Evolutionary conservation across 441 rosid species (phyloP).

Genomic region (Brassica hybrid): DNA sequence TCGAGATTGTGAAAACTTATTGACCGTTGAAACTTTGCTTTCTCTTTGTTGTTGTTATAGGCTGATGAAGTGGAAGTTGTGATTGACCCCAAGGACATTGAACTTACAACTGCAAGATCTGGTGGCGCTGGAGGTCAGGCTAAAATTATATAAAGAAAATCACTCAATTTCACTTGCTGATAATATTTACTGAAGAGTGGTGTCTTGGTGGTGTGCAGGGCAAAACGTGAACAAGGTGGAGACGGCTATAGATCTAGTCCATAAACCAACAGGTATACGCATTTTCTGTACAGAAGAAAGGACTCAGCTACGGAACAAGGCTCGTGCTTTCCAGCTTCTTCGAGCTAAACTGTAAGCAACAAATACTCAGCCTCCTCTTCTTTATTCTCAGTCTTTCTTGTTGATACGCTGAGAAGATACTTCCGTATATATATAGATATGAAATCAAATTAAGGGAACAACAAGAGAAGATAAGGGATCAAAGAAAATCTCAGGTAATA

Average conservation of each 20-base stretch:
- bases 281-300: constrained; percentile 96
- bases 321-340: constrained; percentile 84
- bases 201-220: constrained; percentile 57
- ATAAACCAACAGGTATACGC: constrained; percentile 93
- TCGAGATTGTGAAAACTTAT: not conserved
- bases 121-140: constrained; percentile 96
- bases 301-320: constrained; percentile 76
- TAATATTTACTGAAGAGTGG: constrained; percentile 20
- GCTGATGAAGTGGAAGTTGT: constrained; percentile 97
- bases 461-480: constrained; percentile 74
- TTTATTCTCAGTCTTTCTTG: constrained; percentile 14
- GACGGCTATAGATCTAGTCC: constrained; percentile 91
- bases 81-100: constrained; percentile 93
- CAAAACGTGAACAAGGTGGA: constrained; percentile 98
- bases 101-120: constrained; percentile 92
- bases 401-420: constrained; percentile 32
- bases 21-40: constrained; percentile 10
- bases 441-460: constrained; percentile 95
- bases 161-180: constrained; percentile 3
- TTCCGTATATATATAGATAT: constrained; percentile 58
- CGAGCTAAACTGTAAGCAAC: constrained; percentile 86
- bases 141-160: not conserved
- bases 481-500: constrained; percentile 75
- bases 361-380: constrained; percentile 12
- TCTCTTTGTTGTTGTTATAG: constrained; percentile 46